Base-by-base conservation (phyloP, 2,329 filamentous ascomycete species). In the Aspergillus viridinutans region DNA sequence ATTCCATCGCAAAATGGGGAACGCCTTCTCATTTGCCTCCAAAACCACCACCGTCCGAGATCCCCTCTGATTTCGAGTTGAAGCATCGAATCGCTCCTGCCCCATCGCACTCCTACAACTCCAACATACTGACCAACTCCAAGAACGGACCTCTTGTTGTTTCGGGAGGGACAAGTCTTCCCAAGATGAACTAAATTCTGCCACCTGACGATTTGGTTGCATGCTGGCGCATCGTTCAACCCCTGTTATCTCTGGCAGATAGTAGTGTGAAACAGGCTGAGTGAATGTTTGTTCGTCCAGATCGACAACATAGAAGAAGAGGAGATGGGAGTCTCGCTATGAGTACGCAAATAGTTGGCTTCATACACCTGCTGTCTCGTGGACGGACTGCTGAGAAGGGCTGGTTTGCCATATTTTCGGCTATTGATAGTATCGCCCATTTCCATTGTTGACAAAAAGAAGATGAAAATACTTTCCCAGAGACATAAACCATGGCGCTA, bases 1-100 rank as follows among this genome's bases (percentile, higher is more conserved):
- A 76, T 55, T 77, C 76, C 7, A 76, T 78, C 50, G 72, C 78
- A 6, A 80, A 80, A 70, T 80, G 78, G 74, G 78, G 78, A n/a
- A 79, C 77, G 0, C 78, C 78, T 7, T 73, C 78, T 29, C 77
- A 80, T 64, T 71, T 80, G 23, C 78, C 78, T 28, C 78, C 78
- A 17, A 80, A 80, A 65, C 78, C 78, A 21, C 78, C 78, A n/a
- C 78, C 78, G 32, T 78, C 78, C 8, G 71, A 78, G 61, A 71
- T 77, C 5, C 67, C 71, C 9, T 75, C 75, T 35, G 72, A 73
- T 7, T 76, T 74, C 58, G 74, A 78, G 50, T 48, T 74, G 43
- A 76, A 74, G 56, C 69, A 67, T 35, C 71, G 74, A n/a, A 54
- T 64, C 43, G 56, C 57, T 35, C 45, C 67, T 43, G 47, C 58